These are phyloP conservation scores for Achlya hypogyna DNA, from an alignment of 352 stramenopile species.

Conservation along the genomic window DNA sequence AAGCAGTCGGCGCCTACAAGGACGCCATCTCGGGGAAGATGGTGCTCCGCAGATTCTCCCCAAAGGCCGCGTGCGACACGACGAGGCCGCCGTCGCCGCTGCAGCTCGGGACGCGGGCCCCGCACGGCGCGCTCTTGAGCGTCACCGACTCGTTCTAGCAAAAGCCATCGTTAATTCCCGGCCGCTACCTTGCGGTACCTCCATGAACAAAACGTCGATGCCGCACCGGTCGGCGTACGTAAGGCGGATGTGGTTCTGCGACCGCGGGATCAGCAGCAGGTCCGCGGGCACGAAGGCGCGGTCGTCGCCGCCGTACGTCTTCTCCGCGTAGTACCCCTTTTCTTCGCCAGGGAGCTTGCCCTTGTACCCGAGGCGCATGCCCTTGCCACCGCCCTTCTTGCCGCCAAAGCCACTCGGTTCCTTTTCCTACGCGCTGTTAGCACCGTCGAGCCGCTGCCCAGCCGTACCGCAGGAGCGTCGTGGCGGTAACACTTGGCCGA, in stretches of 20 bases:
- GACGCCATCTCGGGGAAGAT: slow-evolving; percentile 77
- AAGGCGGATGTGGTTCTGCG: slow-evolving; percentile 73
- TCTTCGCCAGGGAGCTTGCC: slow-evolving; percentile 79
- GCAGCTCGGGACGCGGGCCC: slow-evolving; percentile 68
- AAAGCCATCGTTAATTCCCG: not conserved
- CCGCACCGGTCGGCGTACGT: slow-evolving; percentile 76
- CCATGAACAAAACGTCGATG: slow-evolving; percentile 88
- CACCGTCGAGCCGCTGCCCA: slow-evolving; percentile 17
- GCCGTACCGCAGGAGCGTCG: slow-evolving; percentile 26
- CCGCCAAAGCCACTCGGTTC: not conserved
- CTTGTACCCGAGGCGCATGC: slow-evolving; percentile 83
- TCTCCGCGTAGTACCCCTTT: slow-evolving; percentile 77
- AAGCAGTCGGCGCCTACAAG: slow-evolving; percentile 26
- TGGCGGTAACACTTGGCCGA: slow-evolving; percentile 80
- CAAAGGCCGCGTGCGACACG: slow-evolving; percentile 69
- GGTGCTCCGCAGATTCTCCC: slow-evolving; percentile 70
- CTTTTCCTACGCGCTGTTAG: slow-evolving; percentile 21
- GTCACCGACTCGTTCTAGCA: slow-evolving; percentile 75
- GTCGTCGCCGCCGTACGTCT: slow-evolving; percentile 75
- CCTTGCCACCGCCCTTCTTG: slow-evolving; percentile 61
- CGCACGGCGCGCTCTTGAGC: slow-evolving; percentile 69
- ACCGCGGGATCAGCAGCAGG: slow-evolving; percentile 74
- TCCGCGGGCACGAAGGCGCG: slow-evolving; percentile 79
- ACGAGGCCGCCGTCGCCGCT: slow-evolving; percentile 57
- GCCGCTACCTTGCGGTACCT: slow-evolving; percentile 31